Base-by-base conservation (phyloP, 2,329 filamentous ascomycete genomes). In the Eutypella sp. region DNA sequence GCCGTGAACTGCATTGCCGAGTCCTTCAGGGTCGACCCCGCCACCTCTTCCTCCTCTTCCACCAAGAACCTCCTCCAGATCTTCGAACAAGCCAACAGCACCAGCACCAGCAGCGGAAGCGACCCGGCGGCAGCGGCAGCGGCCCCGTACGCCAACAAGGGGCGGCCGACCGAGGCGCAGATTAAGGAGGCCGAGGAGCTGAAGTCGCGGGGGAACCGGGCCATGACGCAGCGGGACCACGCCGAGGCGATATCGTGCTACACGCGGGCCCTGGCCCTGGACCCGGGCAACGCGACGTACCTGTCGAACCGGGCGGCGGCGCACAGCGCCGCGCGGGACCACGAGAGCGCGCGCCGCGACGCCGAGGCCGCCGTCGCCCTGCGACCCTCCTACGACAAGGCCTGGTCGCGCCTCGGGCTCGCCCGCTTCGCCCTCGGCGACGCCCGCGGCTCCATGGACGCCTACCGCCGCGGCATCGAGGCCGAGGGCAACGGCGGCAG, bases 221-320 rank as follows among this genome's bases (percentile, higher is more conserved):
- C 92, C 49, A 97, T 99, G 91, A 85, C 89, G 47, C 81, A 86
- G 66, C 96, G 96, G 74, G 89, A 97, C 69, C 96, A 96, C 74
- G 60, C 75, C 39, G 62, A 73, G 36, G 93, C 93, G 51, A 89
- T 97, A 64, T 83, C 89, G 57, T 75, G 87, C 56, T 99, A 99
- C 77, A 89, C 88, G 22, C 78, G 92, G 67, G 93, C 93, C 4
- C 82, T 99, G 22, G 77, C 81, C 46, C 75, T 96, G 44, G 72
- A 88, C 56, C 89, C 93, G 2, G 75, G 81, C 55, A 97, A 99
- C 72, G 88, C 91, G 33, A 93, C 99, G 69, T 99, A 93, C 77
- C 85, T 99, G 34, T 96, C 89, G 52, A 99, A 99, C 81, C 89
- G 93, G 56, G 93, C 93, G 10, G 93, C 93, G 40, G 93, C 93